Evolutionary conservation across 1,284 basidiomycete species (phyloP).

Genomic region (Pterula multifida): DNA sequence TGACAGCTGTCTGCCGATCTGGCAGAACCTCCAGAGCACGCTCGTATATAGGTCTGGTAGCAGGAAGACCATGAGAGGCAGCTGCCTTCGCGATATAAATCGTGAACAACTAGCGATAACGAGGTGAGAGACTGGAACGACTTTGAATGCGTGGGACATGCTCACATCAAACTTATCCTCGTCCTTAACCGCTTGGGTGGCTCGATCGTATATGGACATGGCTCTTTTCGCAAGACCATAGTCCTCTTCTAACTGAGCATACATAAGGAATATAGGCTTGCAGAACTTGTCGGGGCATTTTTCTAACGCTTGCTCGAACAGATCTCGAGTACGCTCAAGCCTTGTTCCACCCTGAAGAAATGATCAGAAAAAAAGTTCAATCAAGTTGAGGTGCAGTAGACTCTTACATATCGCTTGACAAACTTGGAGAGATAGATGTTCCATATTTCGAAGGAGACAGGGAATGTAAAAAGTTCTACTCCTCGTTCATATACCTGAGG

Average conservation of each 20-base stretch:
- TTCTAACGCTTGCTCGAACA: constrained; percentile 96
- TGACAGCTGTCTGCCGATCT: constrained; percentile 90
- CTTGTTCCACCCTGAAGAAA: constrained; percentile 72
- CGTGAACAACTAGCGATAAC: constrained; percentile 70
- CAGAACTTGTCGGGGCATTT: constrained; percentile 92
- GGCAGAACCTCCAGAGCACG: constrained; percentile 90
- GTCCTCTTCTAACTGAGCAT: constrained; percentile 91
- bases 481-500: constrained; percentile 88
- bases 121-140: not conserved
- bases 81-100: constrained; percentile 98
- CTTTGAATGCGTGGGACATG: constrained; percentile 1
- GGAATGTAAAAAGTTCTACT: constrained; percentile 95
- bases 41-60: constrained; percentile 95
- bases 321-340: constrained; percentile 87
- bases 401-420: constrained; percentile 84
- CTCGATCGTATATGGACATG: constrained; percentile 94
- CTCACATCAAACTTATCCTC: constrained; percentile 90
- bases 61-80: constrained; percentile 89
- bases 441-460: constrained; percentile 98
- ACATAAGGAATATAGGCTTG: constrained; percentile 94
- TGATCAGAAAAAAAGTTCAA: constrained; percentile 4
- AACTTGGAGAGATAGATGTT: constrained; percentile 98
- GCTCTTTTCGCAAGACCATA: constrained; percentile 91
- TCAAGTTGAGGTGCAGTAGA: not conserved
- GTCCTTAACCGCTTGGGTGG: constrained; percentile 74